Percentiles rank a stretch among this genome's conserved stretches.
phyloP scores from a whole-genome alignment of 345 rosid genomes.

The Anacardium occidentale region DNA sequence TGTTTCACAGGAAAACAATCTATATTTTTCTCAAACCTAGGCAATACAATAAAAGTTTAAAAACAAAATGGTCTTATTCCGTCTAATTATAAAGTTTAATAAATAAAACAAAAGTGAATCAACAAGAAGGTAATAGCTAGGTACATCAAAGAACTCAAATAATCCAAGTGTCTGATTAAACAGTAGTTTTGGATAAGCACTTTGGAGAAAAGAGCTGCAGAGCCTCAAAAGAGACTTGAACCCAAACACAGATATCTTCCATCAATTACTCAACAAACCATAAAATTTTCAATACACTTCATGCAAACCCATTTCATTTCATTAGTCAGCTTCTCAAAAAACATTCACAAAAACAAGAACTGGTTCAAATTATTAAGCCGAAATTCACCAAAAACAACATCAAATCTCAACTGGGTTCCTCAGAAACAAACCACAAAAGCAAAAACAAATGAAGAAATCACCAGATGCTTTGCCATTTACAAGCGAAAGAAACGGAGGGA shows the following conservation, averaged over 20 bases:
- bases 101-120: too few relatives aligned
- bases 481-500: neutral
- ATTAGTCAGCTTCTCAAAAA: neutral
- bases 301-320: conserved; percentile 2
- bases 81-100: too few relatives aligned
- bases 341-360: neutral
- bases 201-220: conserved; percentile 2
- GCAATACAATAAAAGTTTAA: neutral
- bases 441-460: neutral
- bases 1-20: neutral
- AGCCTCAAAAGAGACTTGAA: neutral
- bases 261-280: neutral
- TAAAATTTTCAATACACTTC: neutral
- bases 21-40: neutral
- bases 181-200: too few relatives aligned
- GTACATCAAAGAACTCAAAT: neutral
- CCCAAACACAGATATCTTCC: neutral
- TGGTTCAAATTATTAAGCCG: neutral
- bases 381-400: neutral
- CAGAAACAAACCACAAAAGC: neutral
- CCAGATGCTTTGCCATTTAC: neutral
- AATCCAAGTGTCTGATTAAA: neutral
- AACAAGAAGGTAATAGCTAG: neutral
- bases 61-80: neutral
- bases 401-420: neutral